Conservation (phyloP, 1,284 basidiomycete genomes). For the Sporisorium graminicola region DNA sequence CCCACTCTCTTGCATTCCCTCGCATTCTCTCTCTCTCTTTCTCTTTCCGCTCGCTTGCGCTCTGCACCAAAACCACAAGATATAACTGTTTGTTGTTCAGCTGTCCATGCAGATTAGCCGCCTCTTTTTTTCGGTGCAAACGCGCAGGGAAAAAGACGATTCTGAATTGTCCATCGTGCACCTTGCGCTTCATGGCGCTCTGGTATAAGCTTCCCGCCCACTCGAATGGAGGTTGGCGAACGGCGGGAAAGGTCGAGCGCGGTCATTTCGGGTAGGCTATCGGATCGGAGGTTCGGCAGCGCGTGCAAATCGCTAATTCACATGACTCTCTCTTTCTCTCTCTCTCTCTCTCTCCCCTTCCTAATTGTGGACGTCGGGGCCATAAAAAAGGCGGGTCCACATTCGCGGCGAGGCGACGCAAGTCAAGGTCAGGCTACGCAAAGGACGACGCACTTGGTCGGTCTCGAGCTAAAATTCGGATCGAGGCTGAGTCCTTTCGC, state of each 20-base stretch:
- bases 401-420: not conserved
- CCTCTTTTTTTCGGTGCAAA: not conserved
- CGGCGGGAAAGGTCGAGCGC: not conserved
- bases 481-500: not conserved
- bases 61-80: not conserved
- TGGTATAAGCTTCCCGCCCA: too few relatives aligned
- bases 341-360: too few relatives aligned
- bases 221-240: not conserved
- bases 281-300: conserved; percentile 7
- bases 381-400: not conserved
- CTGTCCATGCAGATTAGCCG: conserved; percentile 6
- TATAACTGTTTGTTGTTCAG: too few relatives aligned
- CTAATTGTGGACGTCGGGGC: conserved; percentile 9
- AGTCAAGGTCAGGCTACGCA: not conserved
- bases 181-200: not conserved
- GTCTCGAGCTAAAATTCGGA: conserved; percentile 26
- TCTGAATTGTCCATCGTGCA: not conserved
- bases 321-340: not conserved
- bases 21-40: too few relatives aligned
- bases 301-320: not conserved
- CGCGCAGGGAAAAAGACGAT: not conserved
- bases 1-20: not conserved
- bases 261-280: not conserved
- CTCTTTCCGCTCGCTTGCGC: too few relatives aligned
- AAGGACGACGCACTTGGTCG: not conserved